Evolutionary conservation across 176 grass and related monocot genomes (phyloP).

Genomic region (Elymus sibiricus): DNA sequence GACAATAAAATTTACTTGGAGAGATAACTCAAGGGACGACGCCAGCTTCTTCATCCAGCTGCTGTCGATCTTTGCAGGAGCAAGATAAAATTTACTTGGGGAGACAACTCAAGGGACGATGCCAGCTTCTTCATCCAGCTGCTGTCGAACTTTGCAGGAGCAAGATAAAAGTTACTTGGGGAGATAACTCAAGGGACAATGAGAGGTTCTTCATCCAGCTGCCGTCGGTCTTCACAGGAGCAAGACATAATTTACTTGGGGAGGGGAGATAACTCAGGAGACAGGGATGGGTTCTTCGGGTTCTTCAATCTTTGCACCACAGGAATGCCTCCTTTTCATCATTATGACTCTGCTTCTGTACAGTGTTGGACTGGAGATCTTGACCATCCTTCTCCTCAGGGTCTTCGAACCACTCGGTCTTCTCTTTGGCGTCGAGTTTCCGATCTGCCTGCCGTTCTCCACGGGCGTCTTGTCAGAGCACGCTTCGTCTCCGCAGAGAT

Average conservation of each 20-base stretch:
- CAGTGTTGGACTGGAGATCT: slow-evolving; percentile 24
- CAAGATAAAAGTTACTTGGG: background rate
- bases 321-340: slow-evolving; percentile 43
- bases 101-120: no score
- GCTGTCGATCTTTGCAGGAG: no score
- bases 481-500: slow-evolving; percentile 28
- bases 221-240: slow-evolving; percentile 11
- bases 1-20: background rate
- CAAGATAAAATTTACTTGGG: no score
- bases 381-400: slow-evolving; percentile 35
- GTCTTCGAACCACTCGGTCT: slow-evolving; percentile 33
- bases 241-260: background rate
- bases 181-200: background rate
- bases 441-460: slow-evolving; percentile 13
- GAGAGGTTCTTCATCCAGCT: background rate
- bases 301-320: slow-evolving; percentile 52
- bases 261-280: background rate
- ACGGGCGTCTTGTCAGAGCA: background rate
- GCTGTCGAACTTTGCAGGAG: slow-evolving; percentile 4
- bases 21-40: no score
- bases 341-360: slow-evolving; percentile 47
- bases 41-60: no score
- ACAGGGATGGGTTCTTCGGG: slow-evolving; percentile 35
- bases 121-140: no score
- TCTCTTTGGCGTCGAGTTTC: slow-evolving; percentile 33